Conservation (phyloP, 768 basidiomycete species). For the Lactarius tabidus region DNA sequence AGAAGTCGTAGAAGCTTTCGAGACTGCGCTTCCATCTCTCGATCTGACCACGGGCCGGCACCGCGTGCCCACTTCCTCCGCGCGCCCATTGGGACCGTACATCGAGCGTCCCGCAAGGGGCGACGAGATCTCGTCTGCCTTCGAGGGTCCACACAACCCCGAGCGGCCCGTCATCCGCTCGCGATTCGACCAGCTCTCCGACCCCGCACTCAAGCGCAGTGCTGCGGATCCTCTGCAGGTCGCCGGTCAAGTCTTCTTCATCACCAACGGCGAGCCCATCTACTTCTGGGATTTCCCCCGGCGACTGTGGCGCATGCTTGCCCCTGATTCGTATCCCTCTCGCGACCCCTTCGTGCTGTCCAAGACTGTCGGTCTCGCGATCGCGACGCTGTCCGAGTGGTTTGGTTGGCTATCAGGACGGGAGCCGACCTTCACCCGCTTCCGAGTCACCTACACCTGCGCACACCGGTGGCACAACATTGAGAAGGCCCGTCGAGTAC, state of each 20-base stretch:
- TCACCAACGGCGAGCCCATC: slow-evolving; percentile 94
- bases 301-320: slow-evolving; percentile 64
- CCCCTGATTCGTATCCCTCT: slow-evolving; percentile 44
- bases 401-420: slow-evolving; percentile 69
- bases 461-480: slow-evolving; percentile 87
- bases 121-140: slow-evolving; percentile 52
- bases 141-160: slow-evolving; percentile 46
- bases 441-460: slow-evolving; percentile 76
- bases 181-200: slow-evolving; percentile 77
- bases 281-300: slow-evolving; percentile 96
- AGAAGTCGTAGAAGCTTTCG: slow-evolving; percentile 35
- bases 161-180: slow-evolving; percentile 60
- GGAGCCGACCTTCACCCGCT: slow-evolving; percentile 82
- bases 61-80: slow-evolving; percentile 72
- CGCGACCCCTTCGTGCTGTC: slow-evolving; percentile 54
- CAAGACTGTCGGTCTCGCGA: slow-evolving; percentile 57
- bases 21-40: slow-evolving; percentile 56
- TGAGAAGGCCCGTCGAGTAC: slow-evolving; percentile 84
- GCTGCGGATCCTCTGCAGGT: slow-evolving; percentile 63
- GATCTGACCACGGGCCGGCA: slow-evolving; percentile 58
- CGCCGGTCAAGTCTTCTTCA: slow-evolving; percentile 92
- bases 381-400: slow-evolving; percentile 72
- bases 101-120: slow-evolving; percentile 57
- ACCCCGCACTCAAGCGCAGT: slow-evolving; percentile 49
- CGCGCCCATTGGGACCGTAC: slow-evolving; percentile 82